Conservation (phyloP, 179 eudicot genomes). For the Drosera spatulata region DNA sequence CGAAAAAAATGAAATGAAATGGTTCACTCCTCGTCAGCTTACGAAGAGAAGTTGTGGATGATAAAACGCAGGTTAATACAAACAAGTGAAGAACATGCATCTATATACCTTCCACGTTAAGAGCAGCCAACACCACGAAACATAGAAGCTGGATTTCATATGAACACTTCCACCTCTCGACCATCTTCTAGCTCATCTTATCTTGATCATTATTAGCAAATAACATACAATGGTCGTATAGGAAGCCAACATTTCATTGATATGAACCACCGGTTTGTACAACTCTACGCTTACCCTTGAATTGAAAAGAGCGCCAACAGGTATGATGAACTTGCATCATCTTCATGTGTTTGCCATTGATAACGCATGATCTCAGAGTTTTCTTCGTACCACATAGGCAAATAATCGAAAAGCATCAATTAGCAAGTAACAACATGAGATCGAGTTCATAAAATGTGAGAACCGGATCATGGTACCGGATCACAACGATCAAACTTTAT, state of each 20-base stretch:
- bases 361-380: too few species aligned
- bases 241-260: conserved; percentile 4
- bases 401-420: conserved; percentile 18
- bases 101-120: conserved; percentile 66
- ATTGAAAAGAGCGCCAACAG: background rate
- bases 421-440: conserved; percentile 14
- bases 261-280: background rate
- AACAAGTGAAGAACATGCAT: background rate
- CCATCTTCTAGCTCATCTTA: conserved; percentile 52
- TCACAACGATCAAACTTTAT: too few species aligned
- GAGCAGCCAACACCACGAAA: conserved; percentile 42
- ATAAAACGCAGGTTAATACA: conserved; percentile 3
- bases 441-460: conserved; percentile 15
- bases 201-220: conserved; percentile 10
- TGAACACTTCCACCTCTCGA: conserved; percentile 46
- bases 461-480: conserved; percentile 13
- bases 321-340: background rate
- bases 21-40: background rate
- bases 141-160: conserved; percentile 37
- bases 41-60: background rate
- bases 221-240: conserved; percentile 9
- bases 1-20: background rate
- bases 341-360: too few species aligned
- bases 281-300: background rate
- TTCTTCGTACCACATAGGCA: conserved; percentile 12